Evolutionary conservation across 306 rosid genomes (phyloP).

Genomic region (Acacia confusa): DNA sequence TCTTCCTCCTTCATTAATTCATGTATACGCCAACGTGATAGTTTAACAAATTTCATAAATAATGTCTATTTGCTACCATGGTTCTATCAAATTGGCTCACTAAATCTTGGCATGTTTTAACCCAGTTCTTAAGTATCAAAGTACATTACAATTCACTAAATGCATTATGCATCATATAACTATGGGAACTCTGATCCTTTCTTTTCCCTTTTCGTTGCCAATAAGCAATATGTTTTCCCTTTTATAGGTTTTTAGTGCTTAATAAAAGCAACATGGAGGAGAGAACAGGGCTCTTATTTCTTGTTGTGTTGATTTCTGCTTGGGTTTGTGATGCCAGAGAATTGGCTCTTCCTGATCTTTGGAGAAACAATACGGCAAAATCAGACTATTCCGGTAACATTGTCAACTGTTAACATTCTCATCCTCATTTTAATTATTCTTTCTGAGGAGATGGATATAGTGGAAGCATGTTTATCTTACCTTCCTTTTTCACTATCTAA

Average conservation of each 20-base stretch:
- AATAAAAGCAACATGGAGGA: slow-evolving; percentile 45
- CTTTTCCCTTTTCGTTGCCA: neutral
- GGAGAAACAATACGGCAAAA: neutral
- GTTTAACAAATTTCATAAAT: neutral
- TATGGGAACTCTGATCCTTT: neutral
- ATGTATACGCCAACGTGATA: neutral
- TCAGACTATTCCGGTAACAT: slow-evolving; percentile 13
- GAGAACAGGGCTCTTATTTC: slow-evolving; percentile 56
- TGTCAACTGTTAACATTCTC: neutral
- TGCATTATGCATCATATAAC: neutral
- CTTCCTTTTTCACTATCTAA: slow-evolving; percentile 2
- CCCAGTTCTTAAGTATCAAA: neutral
- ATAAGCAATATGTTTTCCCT: neutral
- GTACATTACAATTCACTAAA: neutral
- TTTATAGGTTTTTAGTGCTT: slow-evolving; percentile 8
- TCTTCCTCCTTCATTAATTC: neutral
- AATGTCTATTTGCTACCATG: slow-evolving; percentile 1
- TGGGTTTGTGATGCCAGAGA: slow-evolving; percentile 59
- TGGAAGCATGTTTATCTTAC: neutral
- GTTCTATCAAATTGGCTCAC: neutral
- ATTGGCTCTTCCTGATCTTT: slow-evolving; percentile 16
- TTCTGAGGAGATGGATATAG: neutral
- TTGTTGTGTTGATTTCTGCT: slow-evolving; percentile 52
- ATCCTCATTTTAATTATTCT: slow-evolving; percentile 1
- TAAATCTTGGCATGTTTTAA: slow-evolving; percentile 7